Base-by-base conservation (phyloP, 352 stramenopile genomes). In the Thalassiosira hispida region DNA sequence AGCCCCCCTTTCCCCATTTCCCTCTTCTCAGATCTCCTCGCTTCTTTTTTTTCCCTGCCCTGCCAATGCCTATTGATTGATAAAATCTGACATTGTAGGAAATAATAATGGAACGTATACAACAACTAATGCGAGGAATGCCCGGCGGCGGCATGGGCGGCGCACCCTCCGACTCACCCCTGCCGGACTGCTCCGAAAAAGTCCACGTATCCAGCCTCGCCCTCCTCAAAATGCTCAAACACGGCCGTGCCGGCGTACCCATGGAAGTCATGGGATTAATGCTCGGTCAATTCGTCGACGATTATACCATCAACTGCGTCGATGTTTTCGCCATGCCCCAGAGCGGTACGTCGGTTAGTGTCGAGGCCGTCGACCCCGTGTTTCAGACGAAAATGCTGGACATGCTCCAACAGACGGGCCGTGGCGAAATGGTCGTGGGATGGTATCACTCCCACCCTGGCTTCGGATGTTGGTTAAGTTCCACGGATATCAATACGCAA, bases 221-320 rank as follows among this genome's bases (percentile, higher is more conserved):
- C 62, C 90, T 99, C 63, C 92, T 99, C 14, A 99, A 99, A 90
- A 99, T 99, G 98, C 95, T 99, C 49, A 99, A 99, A 83, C 98
- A 99, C 88, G 98, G 94, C 22, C 96, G 98, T 14, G 97, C 97
- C 7, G 98, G 98, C 42, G 97, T 99, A 42, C 98, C 98, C n/a
- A 99, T 99, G 96, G 98, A 99, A 90, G 98, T 99, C 14, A 99
- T 99, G 98, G 98, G 98, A 0, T 91, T 99, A n/a, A 99, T 99
- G 98, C 94, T 99, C 29, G 98, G 98, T 47, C 96, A 99, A 85
- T 99, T 99, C 83, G 97, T 99, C 20, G 97, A 99, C 78, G 98
- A 99, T 85, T 99, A 99, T 89, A 99, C 97, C 25, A 98, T 99
- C 53, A 98, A 99, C 83, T 99, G 97, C 87, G 97, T 99, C 44